Evolutionary conservation across 2,329 filamentous ascomycete genomes (phyloP), one percentile per base, ranked within the genome.

Genomic region (Uncinocarpus reesii): DNA sequence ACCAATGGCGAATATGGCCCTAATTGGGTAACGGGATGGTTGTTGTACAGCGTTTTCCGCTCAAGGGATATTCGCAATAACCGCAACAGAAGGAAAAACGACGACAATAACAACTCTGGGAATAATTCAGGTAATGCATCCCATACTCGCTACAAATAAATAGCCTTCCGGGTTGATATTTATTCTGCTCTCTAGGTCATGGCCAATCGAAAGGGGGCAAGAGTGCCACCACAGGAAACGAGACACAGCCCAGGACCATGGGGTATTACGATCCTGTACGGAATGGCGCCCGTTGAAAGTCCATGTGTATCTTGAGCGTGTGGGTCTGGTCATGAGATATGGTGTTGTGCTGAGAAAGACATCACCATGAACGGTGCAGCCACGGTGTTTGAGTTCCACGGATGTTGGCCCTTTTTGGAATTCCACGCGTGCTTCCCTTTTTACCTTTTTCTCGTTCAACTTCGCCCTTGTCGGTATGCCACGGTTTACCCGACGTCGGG

Each of bases 1-100:
- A 70, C 66, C 1, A 62, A 59, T 23, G 66, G 68, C 50, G 68
- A 71, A 55, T 66, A 70, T 50, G 67, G 64, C 6, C 68, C 68
- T 4, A 71, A 71, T 49, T 71, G 68, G 68, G 68, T 71, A 11
- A 65, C 68, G 0, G 63, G 66, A 13, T 71, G 68, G 68, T 59
- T 71, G 58, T 57, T 71, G 54, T 71, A 71, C 56, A 71, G 68
- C 51, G 68, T 71, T 23, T 71, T 71, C 57, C 65, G 68, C n/a
- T 70, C 68, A 16, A 57, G 68, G 45, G 68, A 71, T 59, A 64
- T 68, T 48, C 61, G 68, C 42, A 71, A 71, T 56, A 70, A 71
- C 58, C 65, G 68, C 20, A 70, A 68, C 57, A 62, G 67, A 51
- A 58, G 66, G 42, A 63, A 62, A 55, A 63, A 61, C 13, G 62